Evolutionary conservation across 306 rosid species (phyloP).

Genomic region (Oxytropis ochrocephala): DNA sequence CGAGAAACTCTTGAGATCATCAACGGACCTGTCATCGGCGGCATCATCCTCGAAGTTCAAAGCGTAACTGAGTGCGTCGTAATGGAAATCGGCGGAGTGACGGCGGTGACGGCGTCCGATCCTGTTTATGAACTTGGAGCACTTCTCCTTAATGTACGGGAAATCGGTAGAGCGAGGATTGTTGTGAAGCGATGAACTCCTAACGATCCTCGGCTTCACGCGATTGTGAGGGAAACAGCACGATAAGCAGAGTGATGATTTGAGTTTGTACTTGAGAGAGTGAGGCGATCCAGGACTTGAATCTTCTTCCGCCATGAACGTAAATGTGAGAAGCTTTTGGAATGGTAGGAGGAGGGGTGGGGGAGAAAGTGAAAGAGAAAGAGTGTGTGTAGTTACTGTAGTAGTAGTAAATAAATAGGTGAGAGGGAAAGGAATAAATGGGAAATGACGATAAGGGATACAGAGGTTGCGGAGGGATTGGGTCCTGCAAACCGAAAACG

Average conservation of each 20-base stretch:
- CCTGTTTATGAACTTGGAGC: constrained; percentile 37
- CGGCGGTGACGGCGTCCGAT: constrained; percentile 51
- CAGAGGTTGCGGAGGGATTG: constrained; percentile 11
- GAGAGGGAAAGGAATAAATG: background rate
- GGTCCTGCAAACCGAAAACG: background rate
- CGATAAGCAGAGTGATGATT: constrained; percentile 37
- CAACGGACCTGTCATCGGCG: constrained; percentile 17
- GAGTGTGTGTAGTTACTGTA: background rate
- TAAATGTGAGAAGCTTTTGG: background rate
- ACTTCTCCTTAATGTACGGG: constrained; percentile 39
- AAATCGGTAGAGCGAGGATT: constrained; percentile 32
- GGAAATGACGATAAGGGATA: constrained; percentile 30
- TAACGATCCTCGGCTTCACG: constrained; percentile 24
- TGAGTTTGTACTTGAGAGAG: constrained; percentile 33
- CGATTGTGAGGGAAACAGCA: constrained; percentile 36
- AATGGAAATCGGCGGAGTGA: constrained; percentile 63
- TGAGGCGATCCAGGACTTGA: constrained; percentile 20
- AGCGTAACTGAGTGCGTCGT: constrained; percentile 63
- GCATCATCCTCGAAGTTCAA: constrained; percentile 61
- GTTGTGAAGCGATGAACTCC: constrained; percentile 27
- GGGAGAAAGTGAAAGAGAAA: background rate
- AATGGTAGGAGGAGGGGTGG: background rate
- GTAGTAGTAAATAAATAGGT: background rate
- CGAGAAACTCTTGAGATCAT: constrained; percentile 39
- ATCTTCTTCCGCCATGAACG: constrained; percentile 31